A percentile compares a stretch with the other conserved stretches of the same genome.
phyloP scores from a whole-genome alignment of 1,284 basidiomycete genomes.

The Hypsizygus ulmarius region DNA sequence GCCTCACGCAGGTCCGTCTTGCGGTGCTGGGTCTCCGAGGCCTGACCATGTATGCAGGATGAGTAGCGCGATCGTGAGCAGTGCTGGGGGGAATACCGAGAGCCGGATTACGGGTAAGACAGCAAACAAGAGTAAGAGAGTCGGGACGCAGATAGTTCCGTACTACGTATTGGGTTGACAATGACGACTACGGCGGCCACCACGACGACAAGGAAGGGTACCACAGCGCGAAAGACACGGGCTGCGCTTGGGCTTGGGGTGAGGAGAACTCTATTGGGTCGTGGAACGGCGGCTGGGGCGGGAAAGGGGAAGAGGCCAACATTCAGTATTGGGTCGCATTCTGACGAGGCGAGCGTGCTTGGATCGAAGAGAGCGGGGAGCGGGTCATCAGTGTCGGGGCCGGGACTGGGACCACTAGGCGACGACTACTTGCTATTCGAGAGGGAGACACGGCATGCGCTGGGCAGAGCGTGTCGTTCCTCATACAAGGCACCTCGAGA shows the following conservation, averaged over 20 bases:
- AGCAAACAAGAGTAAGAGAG: conserved; percentile 8
- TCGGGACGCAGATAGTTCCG: conserved; percentile 8
- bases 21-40: background rate
- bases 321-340: conserved; percentile 59
- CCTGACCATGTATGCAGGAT: conserved; percentile 12
- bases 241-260: conserved; percentile 2
- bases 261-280: conserved; percentile 3
- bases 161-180: conserved; percentile 11
- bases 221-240: background rate
- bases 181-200: conserved; percentile 14
- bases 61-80: conserved; percentile 15
- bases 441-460: no score
- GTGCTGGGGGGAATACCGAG: background rate
- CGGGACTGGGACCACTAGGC: no score
- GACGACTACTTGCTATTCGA: no score
- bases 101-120: background rate
- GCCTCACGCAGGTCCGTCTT: background rate
- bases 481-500: no score
- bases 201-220: no score
- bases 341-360: conserved; percentile 33
- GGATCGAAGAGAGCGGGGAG: conserved; percentile 46
- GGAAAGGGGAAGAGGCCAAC: conserved; percentile 24
- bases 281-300: background rate
- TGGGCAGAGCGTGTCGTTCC: no score
- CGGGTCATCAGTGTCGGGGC: conserved; percentile 27